Evolutionary conservation across 2,329 filamentous ascomycete genomes (phyloP).

Genomic region (Fusarium sp.): DNA sequence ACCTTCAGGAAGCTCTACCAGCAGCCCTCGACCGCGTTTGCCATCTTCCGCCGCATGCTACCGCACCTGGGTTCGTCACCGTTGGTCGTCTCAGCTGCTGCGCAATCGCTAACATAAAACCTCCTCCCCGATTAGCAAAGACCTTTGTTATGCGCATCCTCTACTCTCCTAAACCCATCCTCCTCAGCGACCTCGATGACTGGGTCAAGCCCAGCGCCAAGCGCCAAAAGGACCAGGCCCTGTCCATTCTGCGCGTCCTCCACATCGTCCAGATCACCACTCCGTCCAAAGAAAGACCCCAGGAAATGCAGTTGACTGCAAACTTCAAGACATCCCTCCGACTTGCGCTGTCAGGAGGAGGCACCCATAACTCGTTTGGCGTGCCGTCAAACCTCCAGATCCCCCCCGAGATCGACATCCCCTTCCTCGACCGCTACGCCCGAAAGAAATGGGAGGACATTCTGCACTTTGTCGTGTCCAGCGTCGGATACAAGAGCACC

Average conservation of each 20-base stretch:
- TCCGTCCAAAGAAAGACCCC: conserved; percentile 69
- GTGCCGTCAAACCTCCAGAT: conserved; percentile 77
- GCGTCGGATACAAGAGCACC: conserved; percentile 66
- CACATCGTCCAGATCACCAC: conserved; percentile 80
- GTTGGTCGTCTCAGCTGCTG: background rate
- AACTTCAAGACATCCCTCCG: conserved; percentile 88
- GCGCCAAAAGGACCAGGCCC: conserved; percentile 80
- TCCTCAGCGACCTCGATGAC: conserved; percentile 81
- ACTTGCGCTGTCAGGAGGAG: conserved; percentile 87
- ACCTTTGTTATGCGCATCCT: conserved; percentile 95
- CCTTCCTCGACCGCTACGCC: conserved; percentile 86
- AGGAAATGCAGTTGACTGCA: conserved; percentile 79
- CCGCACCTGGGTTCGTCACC: conserved; percentile 78
- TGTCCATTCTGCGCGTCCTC: conserved; percentile 84
- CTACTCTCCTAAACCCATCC: conserved; percentile 85
- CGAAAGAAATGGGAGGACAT: conserved; percentile 95
- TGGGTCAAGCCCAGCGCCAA: conserved; percentile 79
- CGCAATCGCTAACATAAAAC: conserved; percentile 9
- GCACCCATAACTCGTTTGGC: conserved; percentile 88
- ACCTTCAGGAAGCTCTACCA: conserved; percentile 93
- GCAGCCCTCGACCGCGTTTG: conserved; percentile 93
- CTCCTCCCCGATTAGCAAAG: conserved; percentile 71
- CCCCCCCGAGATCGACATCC: conserved; percentile 71
- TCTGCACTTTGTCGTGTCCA: conserved; percentile 91
- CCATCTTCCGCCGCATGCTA: conserved; percentile 97